Evolutionary conservation across 2,329 filamentous ascomycete species (phyloP), one percentile per base, ranked within the genome.

Genomic region (Xylaria sp.): DNA sequence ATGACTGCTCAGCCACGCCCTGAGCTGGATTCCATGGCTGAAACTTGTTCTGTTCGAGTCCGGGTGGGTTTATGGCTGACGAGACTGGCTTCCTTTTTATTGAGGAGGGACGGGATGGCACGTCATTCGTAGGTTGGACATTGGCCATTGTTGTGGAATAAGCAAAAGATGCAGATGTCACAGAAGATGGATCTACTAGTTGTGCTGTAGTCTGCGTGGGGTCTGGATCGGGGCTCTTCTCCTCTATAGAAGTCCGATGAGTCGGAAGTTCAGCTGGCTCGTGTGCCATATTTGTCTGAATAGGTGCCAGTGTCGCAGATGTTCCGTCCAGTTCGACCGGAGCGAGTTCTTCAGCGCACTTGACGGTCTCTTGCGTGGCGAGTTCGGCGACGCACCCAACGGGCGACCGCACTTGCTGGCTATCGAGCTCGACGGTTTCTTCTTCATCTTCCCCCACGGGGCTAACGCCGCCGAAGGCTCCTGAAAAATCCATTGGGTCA

Each of bases 401-500:
- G 3, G 76, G 76, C 15, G 73, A 75, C 69, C 68, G 70, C 44
- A 63, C 63, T 44, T 67, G 70, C 25, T 63, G 62, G 46, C 63
- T 56, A 6, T 58, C 69, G 23, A 76, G 73, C 59, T 78, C 76
- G 20, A 51, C 72, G 18, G 67, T 72, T 3, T 80, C 80, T 34
- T 85, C 82, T 39, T 84, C 82, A 58, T 84, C 81, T 31, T 82
- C 81, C 0, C 71, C 78, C 34, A 83, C 61, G 0, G 84, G 82
- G 54, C 82, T 85, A n/a, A 84, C 77, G 61, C 86, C 84, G 31
- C 74, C 82, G 71, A 84, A 83, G 1, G 78, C 76, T 1, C 82
- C 84, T 0, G 85, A 84, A 18, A 87, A 81, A 71, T 83, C 87
- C 82, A 86, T 85, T 2, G 85, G 84, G 69, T 86, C 84, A 68